Conservation (phyloP, 805 yeast species). For the Metschnikowia drakensbergensis region DNA sequence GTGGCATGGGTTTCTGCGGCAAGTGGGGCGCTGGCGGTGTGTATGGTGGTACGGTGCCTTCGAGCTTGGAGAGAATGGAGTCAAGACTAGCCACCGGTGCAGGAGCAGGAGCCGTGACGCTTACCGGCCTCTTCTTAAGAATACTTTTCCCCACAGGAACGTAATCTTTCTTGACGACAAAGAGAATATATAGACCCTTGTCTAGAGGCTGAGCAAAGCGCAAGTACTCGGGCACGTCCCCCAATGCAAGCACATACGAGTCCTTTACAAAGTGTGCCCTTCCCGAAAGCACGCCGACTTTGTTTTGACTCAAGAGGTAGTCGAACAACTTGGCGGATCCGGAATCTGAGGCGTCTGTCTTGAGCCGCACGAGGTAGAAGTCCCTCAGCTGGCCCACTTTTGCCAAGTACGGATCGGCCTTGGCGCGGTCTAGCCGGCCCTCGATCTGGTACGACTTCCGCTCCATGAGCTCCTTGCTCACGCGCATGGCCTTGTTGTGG, state of each 20-base stretch:
- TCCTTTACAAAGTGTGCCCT: conserved; percentile 55
- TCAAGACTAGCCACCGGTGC: conserved; percentile 16
- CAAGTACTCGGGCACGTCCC: conserved; percentile 10
- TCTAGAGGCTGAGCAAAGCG: conserved; percentile 8
- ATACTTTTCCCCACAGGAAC: conserved; percentile 24
- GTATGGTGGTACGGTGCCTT: conserved; percentile 10
- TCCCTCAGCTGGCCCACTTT: conserved; percentile 48
- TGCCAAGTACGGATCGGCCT: conserved; percentile 55
- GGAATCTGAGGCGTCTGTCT: conserved; percentile 16
- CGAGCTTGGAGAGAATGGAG: conserved; percentile 26
- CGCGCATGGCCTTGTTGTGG: conserved; percentile 25
- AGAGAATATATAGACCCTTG: conserved; percentile 25
- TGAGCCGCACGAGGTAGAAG: conserved; percentile 48
- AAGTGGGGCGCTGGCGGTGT: background rate
- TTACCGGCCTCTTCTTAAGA: conserved; percentile 14
- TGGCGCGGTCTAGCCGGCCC: conserved; percentile 55
- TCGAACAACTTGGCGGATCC: conserved; percentile 33
- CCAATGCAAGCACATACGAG: conserved; percentile 51
- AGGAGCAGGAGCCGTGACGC: background rate
- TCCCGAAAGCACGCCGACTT: conserved; percentile 58
- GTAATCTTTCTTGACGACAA: conserved; percentile 37
- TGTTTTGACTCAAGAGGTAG: conserved; percentile 44
- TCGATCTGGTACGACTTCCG: conserved; percentile 42
- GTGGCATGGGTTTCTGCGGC: background rate
- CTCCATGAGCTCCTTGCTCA: conserved; percentile 28